Percentiles rank a stretch among this genome's conserved stretches.
phyloP scores from a whole-genome alignment of 306 rosid species.

The Castanea sativa region DNA sequence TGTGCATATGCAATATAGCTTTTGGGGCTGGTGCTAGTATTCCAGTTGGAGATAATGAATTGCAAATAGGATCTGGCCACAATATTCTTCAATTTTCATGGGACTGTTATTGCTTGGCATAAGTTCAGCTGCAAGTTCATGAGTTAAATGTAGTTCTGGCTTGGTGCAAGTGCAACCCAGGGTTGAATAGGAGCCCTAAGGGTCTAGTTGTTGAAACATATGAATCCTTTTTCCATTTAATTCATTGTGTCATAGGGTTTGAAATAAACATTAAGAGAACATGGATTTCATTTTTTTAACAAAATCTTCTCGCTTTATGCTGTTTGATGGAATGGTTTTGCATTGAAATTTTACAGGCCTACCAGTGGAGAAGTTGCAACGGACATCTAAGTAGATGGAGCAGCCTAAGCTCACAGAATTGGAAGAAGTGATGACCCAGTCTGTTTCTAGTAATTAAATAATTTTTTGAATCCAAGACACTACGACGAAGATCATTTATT shows the following conservation, averaged over 20 bases:
- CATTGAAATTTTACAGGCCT: not conserved
- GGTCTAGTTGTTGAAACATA: not conserved
- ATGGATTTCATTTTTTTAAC: not conserved
- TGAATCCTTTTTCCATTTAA: not conserved
- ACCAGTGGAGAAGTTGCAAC: conserved; percentile 7
- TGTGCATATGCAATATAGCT: too few relatives aligned
- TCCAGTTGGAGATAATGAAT: too few relatives aligned
- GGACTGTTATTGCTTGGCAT: not conserved
- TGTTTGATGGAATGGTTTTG: not conserved
- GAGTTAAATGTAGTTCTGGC: not conserved
- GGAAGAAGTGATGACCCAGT: not conserved
- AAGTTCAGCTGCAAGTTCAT: not conserved
- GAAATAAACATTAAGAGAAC: not conserved
- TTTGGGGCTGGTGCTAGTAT: too few relatives aligned
- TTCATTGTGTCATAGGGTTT: not conserved
- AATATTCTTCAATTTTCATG: too few relatives aligned
- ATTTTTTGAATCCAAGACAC: not conserved
- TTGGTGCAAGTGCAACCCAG: not conserved
- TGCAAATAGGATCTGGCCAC: too few relatives aligned
- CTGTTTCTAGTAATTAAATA: not conserved
- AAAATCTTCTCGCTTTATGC: not conserved
- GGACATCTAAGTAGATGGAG: not conserved
- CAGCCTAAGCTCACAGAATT: not conserved
- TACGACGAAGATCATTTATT: not conserved
- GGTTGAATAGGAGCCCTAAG: not conserved